These are phyloP conservation scores for Cicer bijugum DNA, from an alignment of 306 rosid genomes.

Conservation along the genomic window DNA sequence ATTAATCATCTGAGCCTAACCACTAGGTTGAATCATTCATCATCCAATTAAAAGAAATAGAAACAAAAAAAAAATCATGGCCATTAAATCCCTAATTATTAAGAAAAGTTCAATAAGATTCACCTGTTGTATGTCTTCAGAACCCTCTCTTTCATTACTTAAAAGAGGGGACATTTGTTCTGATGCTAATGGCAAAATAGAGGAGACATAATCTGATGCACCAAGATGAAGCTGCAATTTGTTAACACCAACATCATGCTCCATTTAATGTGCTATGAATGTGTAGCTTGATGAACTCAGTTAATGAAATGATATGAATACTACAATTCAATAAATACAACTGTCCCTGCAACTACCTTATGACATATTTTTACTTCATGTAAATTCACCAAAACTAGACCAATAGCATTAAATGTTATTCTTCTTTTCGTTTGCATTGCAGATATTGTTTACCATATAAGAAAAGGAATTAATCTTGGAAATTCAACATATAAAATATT, in stretches of 20 bases:
- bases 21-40: not conserved
- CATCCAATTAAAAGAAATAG: not conserved
- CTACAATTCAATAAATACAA: not conserved
- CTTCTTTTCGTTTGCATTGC: not conserved
- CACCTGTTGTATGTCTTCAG: constrained; percentile 56
- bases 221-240: constrained; percentile 6
- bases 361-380: not conserved
- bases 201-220: constrained; percentile 5
- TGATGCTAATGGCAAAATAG: constrained; percentile 6
- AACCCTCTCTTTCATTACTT: constrained; percentile 32
- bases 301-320: not conserved
- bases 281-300: not conserved
- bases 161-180: constrained; percentile 46
- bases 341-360: not conserved
- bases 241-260: not conserved
- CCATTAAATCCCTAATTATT: not conserved
- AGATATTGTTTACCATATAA: not conserved
- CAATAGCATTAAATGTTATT: not conserved
- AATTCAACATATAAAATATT: too few relatives aligned
- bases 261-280: constrained; percentile 12
- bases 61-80: not conserved
- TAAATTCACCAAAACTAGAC: not conserved
- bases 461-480: not conserved
- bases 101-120: constrained; percentile 31
- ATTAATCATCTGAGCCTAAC: too few relatives aligned